Base-by-base conservation (phyloP, 345 rosid species). In the Schrenkiella parvula region DNA sequence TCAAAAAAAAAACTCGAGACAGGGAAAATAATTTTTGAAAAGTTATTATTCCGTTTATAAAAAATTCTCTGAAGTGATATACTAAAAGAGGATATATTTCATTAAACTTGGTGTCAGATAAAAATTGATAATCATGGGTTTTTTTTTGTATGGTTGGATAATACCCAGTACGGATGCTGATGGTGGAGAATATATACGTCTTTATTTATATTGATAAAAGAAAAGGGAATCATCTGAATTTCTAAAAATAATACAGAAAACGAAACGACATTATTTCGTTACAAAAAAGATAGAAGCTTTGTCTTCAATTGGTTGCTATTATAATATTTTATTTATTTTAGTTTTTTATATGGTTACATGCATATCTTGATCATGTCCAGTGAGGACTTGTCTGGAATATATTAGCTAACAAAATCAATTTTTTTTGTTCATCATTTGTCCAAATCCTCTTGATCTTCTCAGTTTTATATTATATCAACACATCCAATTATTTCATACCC, bases 351-450 rank as follows among this genome's bases (percentile, higher is more conserved):
- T 64, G 54, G 61, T 38, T 64, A 31, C 76, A 76, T 76, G 70
- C 75, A 70, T 76, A 76, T 64, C 67, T 76, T 76, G 62, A 56
- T 70, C 71, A 55, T 63, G 62, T 70, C 67, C 80, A 76, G 80
- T 56, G 53, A 56, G 62, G 76, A 70, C 31, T 63, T 76, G 75
- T 76, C 79, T 70, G 67, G 75, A 76, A 76, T 76, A 70, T 64
- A 76, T 70, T 38, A 67, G 66, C 74, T 61, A 15, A 9, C 6
- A 53, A 28, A 68, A 34, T 39, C 23, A 53, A 38, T 8, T 17
- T 28, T 34, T 52, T 31, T 53, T 62, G 41, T 63, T 76, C 42
- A 26, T 47, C 66, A 56, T 70, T 46, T 64, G 80, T 64, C 71
- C 66, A 70, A 64, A 76, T 64, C 75, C 46, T 47, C 66, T 70